Evolutionary conservation across 495 filamentous ascomycete genomes (phyloP).

Genomic region (Jackrogersella minutella): DNA sequence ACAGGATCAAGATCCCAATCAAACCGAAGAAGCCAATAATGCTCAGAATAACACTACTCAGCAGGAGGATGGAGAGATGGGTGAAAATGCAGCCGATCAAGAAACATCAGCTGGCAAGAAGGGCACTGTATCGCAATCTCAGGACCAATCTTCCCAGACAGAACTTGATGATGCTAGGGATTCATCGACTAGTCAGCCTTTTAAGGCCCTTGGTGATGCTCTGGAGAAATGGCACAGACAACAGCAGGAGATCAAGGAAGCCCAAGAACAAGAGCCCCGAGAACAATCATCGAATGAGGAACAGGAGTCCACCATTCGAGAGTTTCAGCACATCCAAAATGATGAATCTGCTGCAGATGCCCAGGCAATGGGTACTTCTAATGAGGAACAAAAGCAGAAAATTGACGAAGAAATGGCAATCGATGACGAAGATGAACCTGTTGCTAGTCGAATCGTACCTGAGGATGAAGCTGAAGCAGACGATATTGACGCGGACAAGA

Average conservation of each 20-base stretch:
- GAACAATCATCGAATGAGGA: slow-evolving; percentile 51
- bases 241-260: slow-evolving; percentile 77
- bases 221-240: slow-evolving; percentile 92
- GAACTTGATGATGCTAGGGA: slow-evolving; percentile 56
- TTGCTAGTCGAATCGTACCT: slow-evolving; percentile 35
- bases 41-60: slow-evolving; percentile 56
- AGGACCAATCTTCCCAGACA: slow-evolving; percentile 62
- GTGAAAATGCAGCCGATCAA: slow-evolving; percentile 58
- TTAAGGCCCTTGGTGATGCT: slow-evolving; percentile 91
- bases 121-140: slow-evolving; percentile 56
- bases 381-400: slow-evolving; percentile 81
- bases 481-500: slow-evolving; percentile 59
- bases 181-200: slow-evolving; percentile 65
- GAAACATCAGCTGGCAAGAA: slow-evolving; percentile 59
- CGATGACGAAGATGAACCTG: slow-evolving; percentile 68
- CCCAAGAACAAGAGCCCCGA: slow-evolving; percentile 68
- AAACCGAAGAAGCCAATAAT: slow-evolving; percentile 53
- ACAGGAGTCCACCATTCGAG: slow-evolving; percentile 68
- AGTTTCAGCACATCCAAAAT: slow-evolving; percentile 90
- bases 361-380: slow-evolving; percentile 89
- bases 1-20: slow-evolving; percentile 62
- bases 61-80: slow-evolving; percentile 55
- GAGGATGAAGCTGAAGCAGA: slow-evolving; percentile 62
- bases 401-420: slow-evolving; percentile 87
- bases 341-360: slow-evolving; percentile 80